A percentile compares a stretch with the other conserved stretches of the same genome.
These are phyloP conservation scores for Aspergillus flavus DNA, from an alignment of 2,329 filamentous ascomycete genomes.

Conservation along the genomic window DNA sequence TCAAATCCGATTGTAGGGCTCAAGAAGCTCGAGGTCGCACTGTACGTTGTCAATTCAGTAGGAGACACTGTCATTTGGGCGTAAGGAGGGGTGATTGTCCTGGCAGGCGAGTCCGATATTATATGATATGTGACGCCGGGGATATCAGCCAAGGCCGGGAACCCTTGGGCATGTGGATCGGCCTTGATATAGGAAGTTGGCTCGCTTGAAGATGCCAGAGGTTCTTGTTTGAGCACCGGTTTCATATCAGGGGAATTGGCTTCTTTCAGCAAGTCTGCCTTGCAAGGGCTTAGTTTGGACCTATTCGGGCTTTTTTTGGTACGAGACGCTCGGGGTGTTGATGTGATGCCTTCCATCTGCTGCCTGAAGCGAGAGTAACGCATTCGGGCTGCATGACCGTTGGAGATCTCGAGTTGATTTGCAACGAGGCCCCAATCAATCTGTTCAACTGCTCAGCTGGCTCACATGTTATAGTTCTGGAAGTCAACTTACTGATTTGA, in stretches of 20 bases:
- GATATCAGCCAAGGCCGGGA: slow-evolving; percentile 16
- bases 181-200: slow-evolving; percentile 26
- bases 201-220: slow-evolving; percentile 5
- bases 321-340: slow-evolving; percentile 22
- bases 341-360: slow-evolving; percentile 52
- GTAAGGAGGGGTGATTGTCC: slow-evolving; percentile 13
- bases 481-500: slow-evolving; percentile 50
- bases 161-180: slow-evolving; percentile 20
- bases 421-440: slow-evolving; percentile 59
- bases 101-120: slow-evolving; percentile 8
- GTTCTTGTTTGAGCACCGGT: slow-evolving; percentile 18
- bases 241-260: slow-evolving; percentile 9
- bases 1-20: slow-evolving; percentile 3
- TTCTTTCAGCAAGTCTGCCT: slow-evolving; percentile 17
- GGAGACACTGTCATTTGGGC: slow-evolving; percentile 20
- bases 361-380: slow-evolving; percentile 57
- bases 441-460: slow-evolving; percentile 30
- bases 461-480: background rate
- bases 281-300: slow-evolving; percentile 20
- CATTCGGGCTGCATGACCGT: slow-evolving; percentile 61
- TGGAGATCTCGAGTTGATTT: slow-evolving; percentile 53
- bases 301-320: slow-evolving; percentile 32
- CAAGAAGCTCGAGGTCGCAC: slow-evolving; percentile 10
- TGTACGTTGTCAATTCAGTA: slow-evolving; percentile 21
- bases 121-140: slow-evolving; percentile 11